These are phyloP conservation scores for Alternaria hordeiaustralica DNA, from an alignment of 2,329 filamentous ascomycete species.

Conservation along the genomic window DNA sequence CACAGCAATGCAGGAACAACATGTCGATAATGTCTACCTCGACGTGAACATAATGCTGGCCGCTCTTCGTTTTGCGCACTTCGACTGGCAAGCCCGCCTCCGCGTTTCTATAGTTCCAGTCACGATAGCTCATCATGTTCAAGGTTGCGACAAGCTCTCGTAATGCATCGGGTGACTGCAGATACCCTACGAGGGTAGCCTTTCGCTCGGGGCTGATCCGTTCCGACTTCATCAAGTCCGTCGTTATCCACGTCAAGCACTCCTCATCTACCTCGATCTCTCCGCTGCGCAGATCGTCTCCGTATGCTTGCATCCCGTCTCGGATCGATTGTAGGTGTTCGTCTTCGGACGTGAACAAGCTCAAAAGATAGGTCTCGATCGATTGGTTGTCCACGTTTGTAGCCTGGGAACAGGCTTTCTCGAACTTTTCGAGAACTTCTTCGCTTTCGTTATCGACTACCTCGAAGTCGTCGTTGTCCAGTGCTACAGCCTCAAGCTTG, in stretches of 20 bases:
- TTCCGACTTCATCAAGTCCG: constrained; percentile 57
- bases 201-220: constrained; percentile 59
- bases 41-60: constrained; percentile 29
- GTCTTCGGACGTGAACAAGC: constrained; percentile 15
- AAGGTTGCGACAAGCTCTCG: constrained; percentile 32
- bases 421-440: constrained; percentile 54
- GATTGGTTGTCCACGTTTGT: constrained; percentile 24
- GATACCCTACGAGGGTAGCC: constrained; percentile 31
- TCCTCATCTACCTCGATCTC: constrained; percentile 48
- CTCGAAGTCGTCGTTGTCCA: constrained; percentile 52
- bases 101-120: constrained; percentile 34
- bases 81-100: constrained; percentile 32
- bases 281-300: constrained; percentile 17
- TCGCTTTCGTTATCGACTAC: constrained; percentile 62
- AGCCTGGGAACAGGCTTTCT: constrained; percentile 21
- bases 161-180: constrained; percentile 29
- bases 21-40: constrained; percentile 39
- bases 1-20: constrained; percentile 34
- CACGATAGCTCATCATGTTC: constrained; percentile 30
- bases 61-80: constrained; percentile 27
- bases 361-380: constrained; percentile 28
- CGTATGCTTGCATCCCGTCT: constrained; percentile 18
- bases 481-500: constrained; percentile 27
- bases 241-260: constrained; percentile 55
- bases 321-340: constrained; percentile 18